phyloP scores from a whole-genome alignment of 2,329 filamentous ascomycete genomes.

The Sporothrix protearum region DNA sequence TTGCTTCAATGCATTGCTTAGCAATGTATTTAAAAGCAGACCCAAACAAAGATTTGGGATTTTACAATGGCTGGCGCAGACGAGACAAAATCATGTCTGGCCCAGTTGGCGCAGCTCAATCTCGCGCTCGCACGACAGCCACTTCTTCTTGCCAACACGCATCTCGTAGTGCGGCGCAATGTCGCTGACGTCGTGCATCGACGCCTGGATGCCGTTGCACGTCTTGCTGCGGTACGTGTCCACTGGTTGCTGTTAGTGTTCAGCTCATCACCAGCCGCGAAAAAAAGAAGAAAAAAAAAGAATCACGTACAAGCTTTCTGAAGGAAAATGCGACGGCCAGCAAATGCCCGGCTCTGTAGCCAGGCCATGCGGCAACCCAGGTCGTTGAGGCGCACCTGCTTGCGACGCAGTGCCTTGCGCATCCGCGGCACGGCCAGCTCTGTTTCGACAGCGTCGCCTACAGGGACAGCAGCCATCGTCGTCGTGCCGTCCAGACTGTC shows the following conservation, averaged over 20 bases:
- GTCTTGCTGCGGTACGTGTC: conserved; percentile 95
- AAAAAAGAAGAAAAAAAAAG: background rate
- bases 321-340: conserved; percentile 78
- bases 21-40: background rate
- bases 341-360: conserved; percentile 90
- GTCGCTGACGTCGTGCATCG: conserved; percentile 68
- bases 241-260: no score
- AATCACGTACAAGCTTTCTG: conserved; percentile 78
- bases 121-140: conserved; percentile 38
- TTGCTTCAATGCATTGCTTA: background rate
- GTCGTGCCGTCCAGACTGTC: conserved; percentile 31
- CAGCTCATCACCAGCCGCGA: no score
- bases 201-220: conserved; percentile 72
- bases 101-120: conserved; percentile 27
- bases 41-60: background rate
- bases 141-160: conserved; percentile 75
- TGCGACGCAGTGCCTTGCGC: conserved; percentile 64
- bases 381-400: conserved; percentile 89
- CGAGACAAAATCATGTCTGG: conserved; percentile 18
- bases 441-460: conserved; percentile 58
- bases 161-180: conserved; percentile 86
- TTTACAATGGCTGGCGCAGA: background rate
- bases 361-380: conserved; percentile 94
- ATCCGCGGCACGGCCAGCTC: conserved; percentile 74
- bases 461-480: conserved; percentile 58